These are phyloP conservation scores for Candida sanyiensis DNA, from an alignment of 805 yeast species.

Conservation along the genomic window DNA sequence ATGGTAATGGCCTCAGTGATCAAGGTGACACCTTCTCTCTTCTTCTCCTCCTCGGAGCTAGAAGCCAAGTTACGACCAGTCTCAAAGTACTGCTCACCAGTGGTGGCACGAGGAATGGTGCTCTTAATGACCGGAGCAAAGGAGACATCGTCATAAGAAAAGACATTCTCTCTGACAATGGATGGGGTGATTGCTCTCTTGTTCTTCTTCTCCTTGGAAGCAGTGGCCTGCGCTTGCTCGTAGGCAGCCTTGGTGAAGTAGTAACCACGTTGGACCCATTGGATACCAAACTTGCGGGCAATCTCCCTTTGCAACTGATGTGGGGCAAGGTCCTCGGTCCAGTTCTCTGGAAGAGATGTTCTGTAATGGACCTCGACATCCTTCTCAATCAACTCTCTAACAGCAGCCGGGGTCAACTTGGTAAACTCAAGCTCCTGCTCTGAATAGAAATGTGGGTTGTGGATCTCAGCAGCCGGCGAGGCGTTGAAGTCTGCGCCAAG, in stretches of 20 bases:
- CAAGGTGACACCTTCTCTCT: conserved; percentile 55
- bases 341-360: conserved; percentile 43
- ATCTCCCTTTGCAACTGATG: conserved; percentile 56
- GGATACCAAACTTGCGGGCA: conserved; percentile 78
- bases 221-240: conserved; percentile 26
- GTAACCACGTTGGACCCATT: conserved; percentile 52
- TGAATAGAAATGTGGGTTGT: conserved; percentile 44
- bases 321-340: conserved; percentile 40
- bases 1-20: conserved; percentile 65
- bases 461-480: conserved; percentile 32
- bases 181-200: conserved; percentile 17
- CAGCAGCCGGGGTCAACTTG: conserved; percentile 39
- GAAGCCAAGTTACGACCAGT: conserved; percentile 39
- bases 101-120: conserved; percentile 55
- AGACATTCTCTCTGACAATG: conserved; percentile 33
- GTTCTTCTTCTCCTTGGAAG: conserved; percentile 33
- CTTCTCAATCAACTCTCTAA: conserved; percentile 38
- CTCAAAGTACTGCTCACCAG: conserved; percentile 72
- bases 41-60: conserved; percentile 28
- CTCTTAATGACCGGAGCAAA: conserved; percentile 75
- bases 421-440: conserved; percentile 36
- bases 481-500: conserved; percentile 46
- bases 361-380: conserved; percentile 64
- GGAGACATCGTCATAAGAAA: conserved; percentile 56
- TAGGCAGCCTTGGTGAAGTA: conserved; percentile 36